phyloP scores from a whole-genome alignment of 345 rosid genomes.

The Gossypium raimondii region DNA sequence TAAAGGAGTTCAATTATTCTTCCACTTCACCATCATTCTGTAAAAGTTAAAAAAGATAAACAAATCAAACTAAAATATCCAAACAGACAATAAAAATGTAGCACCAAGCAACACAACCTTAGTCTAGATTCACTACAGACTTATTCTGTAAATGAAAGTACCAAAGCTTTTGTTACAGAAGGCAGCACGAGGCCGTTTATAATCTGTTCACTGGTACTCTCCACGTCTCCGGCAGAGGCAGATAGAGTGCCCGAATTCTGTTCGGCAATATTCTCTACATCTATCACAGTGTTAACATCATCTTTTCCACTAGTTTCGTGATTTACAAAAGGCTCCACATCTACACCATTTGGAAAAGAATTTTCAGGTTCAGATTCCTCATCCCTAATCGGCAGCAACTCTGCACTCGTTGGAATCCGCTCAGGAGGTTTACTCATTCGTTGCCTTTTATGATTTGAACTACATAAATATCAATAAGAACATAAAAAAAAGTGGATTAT shows the following conservation, averaged over 20 bases:
- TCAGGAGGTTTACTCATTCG: slow-evolving; percentile 54
- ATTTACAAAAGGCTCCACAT: slow-evolving; percentile 16
- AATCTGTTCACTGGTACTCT: slow-evolving; percentile 22
- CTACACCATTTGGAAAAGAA: slow-evolving; percentile 21
- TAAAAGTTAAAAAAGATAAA: neutral
- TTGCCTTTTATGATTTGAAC: slow-evolving; percentile 44
- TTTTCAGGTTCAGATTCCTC: slow-evolving; percentile 42
- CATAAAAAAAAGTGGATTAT: neutral
- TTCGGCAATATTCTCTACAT: slow-evolving; percentile 26
- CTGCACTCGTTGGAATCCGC: slow-evolving; percentile 33
- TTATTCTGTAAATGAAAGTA: slow-evolving; percentile 16
- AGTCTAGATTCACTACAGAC: neutral
- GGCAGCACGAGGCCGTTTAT: slow-evolving; percentile 29
- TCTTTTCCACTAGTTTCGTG: slow-evolving; percentile 19
- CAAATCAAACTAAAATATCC: slow-evolving; percentile 3
- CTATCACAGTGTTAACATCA: slow-evolving; percentile 17
- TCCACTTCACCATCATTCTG: neutral
- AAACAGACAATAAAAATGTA: neutral
- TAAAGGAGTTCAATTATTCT: slow-evolving; percentile 4
- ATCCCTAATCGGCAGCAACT: slow-evolving; percentile 28
- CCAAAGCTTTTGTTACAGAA: slow-evolving; percentile 49
- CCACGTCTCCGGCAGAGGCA: slow-evolving; percentile 30
- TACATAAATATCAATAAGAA: slow-evolving; percentile 13
- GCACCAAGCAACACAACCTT: neutral
- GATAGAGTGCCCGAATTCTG: slow-evolving; percentile 28